Evolutionary conservation across 768 basidiomycete species (phyloP), one percentile per base, ranked within the genome.

Genomic region (Russula ochroleuca): DNA sequence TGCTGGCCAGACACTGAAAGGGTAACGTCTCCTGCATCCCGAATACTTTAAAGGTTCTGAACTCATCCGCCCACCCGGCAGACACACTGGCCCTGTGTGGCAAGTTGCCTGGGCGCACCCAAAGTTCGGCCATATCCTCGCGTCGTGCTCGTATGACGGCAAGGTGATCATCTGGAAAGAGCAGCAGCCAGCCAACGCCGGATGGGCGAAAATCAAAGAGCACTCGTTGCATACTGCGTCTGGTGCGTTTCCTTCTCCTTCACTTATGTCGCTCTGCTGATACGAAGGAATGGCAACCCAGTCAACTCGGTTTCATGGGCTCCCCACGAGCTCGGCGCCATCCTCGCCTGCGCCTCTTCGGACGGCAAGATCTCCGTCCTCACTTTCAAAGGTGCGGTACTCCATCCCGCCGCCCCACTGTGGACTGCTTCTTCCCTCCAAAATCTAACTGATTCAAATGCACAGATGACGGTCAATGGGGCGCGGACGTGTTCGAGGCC

Each of bases 301-400:
- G 96, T 98, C 54, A 99, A 99, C 77, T 95, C 95, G 1, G 89
- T 98, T 23, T 92, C 93, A 0, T 99, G 97, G 97, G 96, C 96
- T n/a, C 94, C 97, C 2, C 94, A 97, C 69, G 96, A 98, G 73
- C 84, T 98, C 15, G 97, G 96, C 38, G 93, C 97, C 1, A 95
- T 98, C 66, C 81, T 98, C 45, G 96, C 94, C 5, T 99, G 97
- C 72, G 96, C 96, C 2, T 95, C 92, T 23, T 96, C 93, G 1
- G 97, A 99, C 74, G 95, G 96, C 67, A 96, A 95, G 73, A 83
- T 99, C 47, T 98, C 96, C 10, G 94, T 99, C 41, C 79, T 99
- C 59, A 90, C 90, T 8, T 98, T 98, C 80, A 95, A 97, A 84
- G 93, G 94, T 94, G 63, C 52, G 52, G 85, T 80, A n/a, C 40